Conservation (phyloP, 768 basidiomycete species). For the Favolaschia claudopus region DNA sequence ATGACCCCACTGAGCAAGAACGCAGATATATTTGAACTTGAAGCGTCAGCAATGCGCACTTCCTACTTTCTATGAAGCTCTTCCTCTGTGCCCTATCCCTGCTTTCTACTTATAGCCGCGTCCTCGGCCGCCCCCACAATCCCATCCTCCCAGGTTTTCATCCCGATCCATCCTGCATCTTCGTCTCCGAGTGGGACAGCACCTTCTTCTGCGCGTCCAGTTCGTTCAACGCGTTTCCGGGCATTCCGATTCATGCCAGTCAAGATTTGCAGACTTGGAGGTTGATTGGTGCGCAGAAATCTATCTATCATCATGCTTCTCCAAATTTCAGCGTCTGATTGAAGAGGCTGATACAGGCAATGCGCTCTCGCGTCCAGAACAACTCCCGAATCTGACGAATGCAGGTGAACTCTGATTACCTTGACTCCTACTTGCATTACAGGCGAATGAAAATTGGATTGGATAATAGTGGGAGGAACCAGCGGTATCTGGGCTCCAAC, state of each 20-base stretch:
- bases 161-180: slow-evolving; percentile 44
- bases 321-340: no score
- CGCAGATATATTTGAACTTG: no score
- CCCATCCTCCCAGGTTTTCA: slow-evolving; percentile 39
- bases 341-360: no score
- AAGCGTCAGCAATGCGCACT: no score
- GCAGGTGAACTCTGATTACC: slow-evolving; percentile 14
- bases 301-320: no score
- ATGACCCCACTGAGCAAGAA: no score
- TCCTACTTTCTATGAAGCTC: no score
- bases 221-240: slow-evolving; percentile 45
- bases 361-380: slow-evolving; percentile 22
- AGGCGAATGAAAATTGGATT: neutral
- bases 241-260: slow-evolving; percentile 40
- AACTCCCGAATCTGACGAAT: slow-evolving; percentile 20
- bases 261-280: slow-evolving; percentile 40
- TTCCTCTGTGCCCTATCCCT: no score
- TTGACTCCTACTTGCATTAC: neutral
- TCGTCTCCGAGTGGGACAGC: slow-evolving; percentile 32
- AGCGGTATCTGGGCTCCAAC: slow-evolving; percentile 38
- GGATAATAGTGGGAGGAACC: slow-evolving; percentile 14
- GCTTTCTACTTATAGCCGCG: no score
- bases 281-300: slow-evolving; percentile 37
- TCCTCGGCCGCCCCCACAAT: slow-evolving; percentile 16
- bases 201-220: slow-evolving; percentile 43